phyloP scores from a whole-genome alignment of 2,329 filamentous ascomycete genomes.

The Beauveria sp. region DNA sequence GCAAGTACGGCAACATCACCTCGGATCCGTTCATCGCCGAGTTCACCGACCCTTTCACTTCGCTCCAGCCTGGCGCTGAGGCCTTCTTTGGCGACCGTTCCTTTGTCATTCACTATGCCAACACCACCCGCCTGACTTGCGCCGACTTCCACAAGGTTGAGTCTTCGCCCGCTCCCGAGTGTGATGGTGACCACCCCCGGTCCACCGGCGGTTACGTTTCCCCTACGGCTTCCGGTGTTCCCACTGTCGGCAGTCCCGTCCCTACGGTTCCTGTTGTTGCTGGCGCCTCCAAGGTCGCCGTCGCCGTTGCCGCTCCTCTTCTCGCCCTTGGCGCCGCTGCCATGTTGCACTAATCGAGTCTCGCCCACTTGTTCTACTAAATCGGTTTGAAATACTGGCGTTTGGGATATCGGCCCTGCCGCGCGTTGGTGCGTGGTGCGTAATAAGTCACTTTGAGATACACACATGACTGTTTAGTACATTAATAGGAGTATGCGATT shows the following conservation, averaged over 20 bases:
- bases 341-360: not conserved
- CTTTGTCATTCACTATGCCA: slow-evolving; percentile 55
- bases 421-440: not conserved
- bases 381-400: not conserved
- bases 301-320: not conserved
- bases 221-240: slow-evolving; percentile 2
- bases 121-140: slow-evolving; percentile 57
- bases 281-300: not conserved
- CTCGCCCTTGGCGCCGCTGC: slow-evolving; percentile 5
- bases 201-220: slow-evolving; percentile 4
- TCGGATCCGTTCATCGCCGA: slow-evolving; percentile 39
- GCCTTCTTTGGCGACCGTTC: slow-evolving; percentile 60
- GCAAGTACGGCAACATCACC: slow-evolving; percentile 61
- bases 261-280: slow-evolving; percentile 3
- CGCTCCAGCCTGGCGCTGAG: slow-evolving; percentile 40
- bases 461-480: slow-evolving; percentile 5
- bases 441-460: not conserved
- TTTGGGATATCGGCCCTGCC: not conserved
- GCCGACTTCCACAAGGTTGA: slow-evolving; percentile 46
- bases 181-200: slow-evolving; percentile 1
- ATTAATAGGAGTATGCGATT: not conserved
- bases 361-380: not conserved
- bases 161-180: not conserved
- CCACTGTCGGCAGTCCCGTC: not conserved
- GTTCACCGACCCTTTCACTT: slow-evolving; percentile 52